phyloP scores from a whole-genome alignment of 192 early-diverging fungal species.

The Mortierella hygrophila region DNA sequence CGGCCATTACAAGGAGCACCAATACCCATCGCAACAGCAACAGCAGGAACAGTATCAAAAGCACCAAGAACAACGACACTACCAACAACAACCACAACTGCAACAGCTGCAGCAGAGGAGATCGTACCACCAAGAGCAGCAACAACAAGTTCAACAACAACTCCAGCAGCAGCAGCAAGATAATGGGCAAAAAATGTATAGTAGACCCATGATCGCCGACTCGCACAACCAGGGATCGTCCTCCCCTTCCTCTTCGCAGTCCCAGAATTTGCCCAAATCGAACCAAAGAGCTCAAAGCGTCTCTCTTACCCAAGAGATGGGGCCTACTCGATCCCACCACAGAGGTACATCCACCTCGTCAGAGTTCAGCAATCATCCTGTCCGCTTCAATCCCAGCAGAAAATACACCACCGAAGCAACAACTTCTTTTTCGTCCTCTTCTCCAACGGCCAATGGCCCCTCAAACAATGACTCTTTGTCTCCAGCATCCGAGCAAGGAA shows the following conservation, averaged over 20 bases:
- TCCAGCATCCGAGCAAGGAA: slow-evolving; percentile 5
- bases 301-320: slow-evolving; percentile 12
- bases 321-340: slow-evolving; percentile 44
- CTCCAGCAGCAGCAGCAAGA: slow-evolving; percentile 7
- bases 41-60: slow-evolving; percentile 19
- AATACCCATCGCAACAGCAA: slow-evolving; percentile 18
- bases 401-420: slow-evolving; percentile 17
- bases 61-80: background rate
- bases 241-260: background rate
- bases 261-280: background rate
- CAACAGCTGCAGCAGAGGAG: background rate
- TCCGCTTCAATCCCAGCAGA: slow-evolving; percentile 50
- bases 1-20: slow-evolving; percentile 11
- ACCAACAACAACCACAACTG: background rate
- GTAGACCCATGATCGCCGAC: slow-evolving; percentile 5
- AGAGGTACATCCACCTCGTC: slow-evolving; percentile 26
- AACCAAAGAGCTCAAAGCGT: background rate
- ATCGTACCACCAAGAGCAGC: slow-evolving; percentile 9
- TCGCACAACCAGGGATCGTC: slow-evolving; percentile 12
- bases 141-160: slow-evolving; percentile 16
- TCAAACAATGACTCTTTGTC: background rate
- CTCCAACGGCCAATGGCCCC: background rate
- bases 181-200: slow-evolving; percentile 5
- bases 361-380: slow-evolving; percentile 20
- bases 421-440: background rate